Evolutionary conservation across 2,329 filamentous ascomycete genomes (phyloP).

Genomic region (Trichoderma polysporum): DNA sequence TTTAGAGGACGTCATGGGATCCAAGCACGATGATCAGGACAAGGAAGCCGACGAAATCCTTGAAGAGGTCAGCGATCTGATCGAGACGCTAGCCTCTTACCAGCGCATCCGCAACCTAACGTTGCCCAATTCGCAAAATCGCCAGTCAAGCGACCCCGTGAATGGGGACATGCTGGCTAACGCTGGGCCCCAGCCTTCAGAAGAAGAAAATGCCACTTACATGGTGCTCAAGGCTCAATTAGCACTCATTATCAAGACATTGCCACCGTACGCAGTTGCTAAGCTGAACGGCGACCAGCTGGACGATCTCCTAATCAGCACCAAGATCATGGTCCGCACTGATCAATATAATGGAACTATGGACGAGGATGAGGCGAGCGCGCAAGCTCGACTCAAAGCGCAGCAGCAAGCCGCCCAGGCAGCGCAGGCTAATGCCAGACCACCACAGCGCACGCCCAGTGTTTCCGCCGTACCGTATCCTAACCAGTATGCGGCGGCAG

Average conservation of each 20-base stretch:
- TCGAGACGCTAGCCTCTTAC: conserved; percentile 74
- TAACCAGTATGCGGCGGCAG: conserved; percentile 42
- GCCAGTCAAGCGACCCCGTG: conserved; percentile 60
- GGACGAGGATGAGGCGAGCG: conserved; percentile 74
- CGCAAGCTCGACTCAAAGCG: conserved; percentile 50
- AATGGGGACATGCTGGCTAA: conserved; percentile 67
- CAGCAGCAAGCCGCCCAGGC: conserved; percentile 36
- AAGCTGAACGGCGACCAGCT: conserved; percentile 84
- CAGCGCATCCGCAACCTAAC: conserved; percentile 76
- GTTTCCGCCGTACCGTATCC: conserved; percentile 42
- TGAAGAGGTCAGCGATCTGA: conserved; percentile 70
- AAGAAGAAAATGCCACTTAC: conserved; percentile 63
- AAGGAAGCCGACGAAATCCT: conserved; percentile 70
- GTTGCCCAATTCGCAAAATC: conserved; percentile 62
- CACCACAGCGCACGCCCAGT: conserved; percentile 41
- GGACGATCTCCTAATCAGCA: conserved; percentile 79
- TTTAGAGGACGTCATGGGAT: conserved; percentile 52
- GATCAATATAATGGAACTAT: conserved; percentile 75
- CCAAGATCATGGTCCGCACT: conserved; percentile 69
- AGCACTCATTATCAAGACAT: conserved; percentile 66
- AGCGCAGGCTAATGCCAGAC: conserved; percentile 36
- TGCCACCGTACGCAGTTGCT: conserved; percentile 83
- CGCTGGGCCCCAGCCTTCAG: conserved; percentile 65
- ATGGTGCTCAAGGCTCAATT: conserved; percentile 74
- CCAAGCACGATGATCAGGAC: conserved; percentile 58